phyloP scores from a whole-genome alignment of 306 rosid genomes.

The Cicer yamashitae region DNA sequence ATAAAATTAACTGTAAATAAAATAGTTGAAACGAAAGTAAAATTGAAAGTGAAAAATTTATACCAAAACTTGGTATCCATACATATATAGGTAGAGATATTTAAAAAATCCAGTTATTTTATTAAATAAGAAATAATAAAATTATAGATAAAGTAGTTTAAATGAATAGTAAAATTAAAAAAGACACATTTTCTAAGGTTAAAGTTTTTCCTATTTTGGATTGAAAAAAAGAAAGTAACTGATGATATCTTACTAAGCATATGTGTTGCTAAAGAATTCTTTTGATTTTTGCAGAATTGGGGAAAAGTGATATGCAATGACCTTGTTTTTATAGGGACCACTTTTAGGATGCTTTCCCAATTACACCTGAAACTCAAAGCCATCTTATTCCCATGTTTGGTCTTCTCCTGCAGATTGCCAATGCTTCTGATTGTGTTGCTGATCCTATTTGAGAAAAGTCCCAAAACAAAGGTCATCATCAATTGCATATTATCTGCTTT shows the following conservation, averaged over 20 bases:
- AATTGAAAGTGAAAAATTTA: no score
- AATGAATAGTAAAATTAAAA: no score
- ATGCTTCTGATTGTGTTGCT: constrained; percentile 21
- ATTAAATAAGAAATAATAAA: no score
- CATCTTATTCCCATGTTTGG: constrained; percentile 25
- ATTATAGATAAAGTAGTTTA: no score
- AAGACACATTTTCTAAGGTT: no score
- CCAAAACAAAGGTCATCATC: constrained; percentile 29
- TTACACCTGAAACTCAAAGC: constrained; percentile 37
- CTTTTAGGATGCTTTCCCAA: background rate
- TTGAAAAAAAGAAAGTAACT: no score
- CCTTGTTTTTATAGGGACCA: constrained; percentile 41
- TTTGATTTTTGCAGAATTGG: constrained; percentile 36
- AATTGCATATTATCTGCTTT: constrained; percentile 30
- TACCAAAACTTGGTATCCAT: no score
- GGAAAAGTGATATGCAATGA: constrained; percentile 30
- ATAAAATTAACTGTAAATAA: no score
- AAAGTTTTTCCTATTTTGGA: no score
- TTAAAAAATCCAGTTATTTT: no score
- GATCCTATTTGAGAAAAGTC: constrained; percentile 36
- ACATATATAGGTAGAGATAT: no score
- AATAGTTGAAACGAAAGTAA: no score
- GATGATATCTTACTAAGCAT: background rate
- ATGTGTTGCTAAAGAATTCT: background rate
- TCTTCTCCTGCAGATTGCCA: constrained; percentile 10